Base-by-base conservation (phyloP, 305 asterid species). In the Fraxinus ornus region DNA sequence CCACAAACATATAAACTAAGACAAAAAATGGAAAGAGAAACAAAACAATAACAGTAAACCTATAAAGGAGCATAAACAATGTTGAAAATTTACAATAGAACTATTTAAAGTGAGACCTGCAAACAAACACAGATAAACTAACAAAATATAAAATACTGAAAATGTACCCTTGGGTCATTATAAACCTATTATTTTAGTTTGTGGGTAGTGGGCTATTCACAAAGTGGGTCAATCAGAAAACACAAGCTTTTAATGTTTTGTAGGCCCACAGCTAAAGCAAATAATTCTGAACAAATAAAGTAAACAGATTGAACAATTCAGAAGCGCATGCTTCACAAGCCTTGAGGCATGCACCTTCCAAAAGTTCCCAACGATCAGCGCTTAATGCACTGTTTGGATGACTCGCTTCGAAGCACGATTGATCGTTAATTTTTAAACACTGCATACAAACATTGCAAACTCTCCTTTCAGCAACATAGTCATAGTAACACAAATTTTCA, bases 401-500 rank as follows among this genome's bases (percentile, higher is more conserved):
- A 60, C 73, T 66, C 8, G 35, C 73, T 10, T 10, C 32, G 36
- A 9, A 26, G 35, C 35, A 2, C 1, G 36, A 19, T 66, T 4
- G 36, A 9, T 66, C 35, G 19, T 9, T 7, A 24, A 10, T 66
- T 26, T 66, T 26, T 66, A 26, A 64, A 66, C 73, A 66, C 15
- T 66, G n/a, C 73, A 26, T 64, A 64, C 35, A 81, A 73, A 72
- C 82, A 80, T 80, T 62, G 71, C 66, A 77, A 81, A 79, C 21
- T 41, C 57, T 30, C 68, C 21, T 68, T 64, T 80, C 80, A 86
- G 87, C 79, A 37, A 57, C 26, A 21, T 70, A 44, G 71, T 72
- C 81, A 22, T 77, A 76, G 30, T 57, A 74, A 36, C 70, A 68
- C 30, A 77, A 75, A 68, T 17, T 5, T 7, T 60, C 47, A 28